Evolutionary conservation across 257 asterid species (phyloP).

Genomic region (Thymus mandschuricus): DNA sequence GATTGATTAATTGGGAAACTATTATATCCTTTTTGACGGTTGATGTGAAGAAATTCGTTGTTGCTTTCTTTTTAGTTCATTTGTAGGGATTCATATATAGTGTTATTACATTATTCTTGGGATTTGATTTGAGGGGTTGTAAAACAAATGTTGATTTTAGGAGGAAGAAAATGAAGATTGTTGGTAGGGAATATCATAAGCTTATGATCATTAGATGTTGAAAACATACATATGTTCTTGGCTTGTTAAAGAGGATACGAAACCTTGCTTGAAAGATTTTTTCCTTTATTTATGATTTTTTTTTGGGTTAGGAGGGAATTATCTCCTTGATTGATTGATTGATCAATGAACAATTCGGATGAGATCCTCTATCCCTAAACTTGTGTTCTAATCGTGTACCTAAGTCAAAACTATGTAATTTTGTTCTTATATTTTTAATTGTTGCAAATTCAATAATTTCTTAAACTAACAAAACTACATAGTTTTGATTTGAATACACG

Average conservation of each 20-base stretch:
- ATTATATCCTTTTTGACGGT: background rate
- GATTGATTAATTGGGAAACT: background rate
- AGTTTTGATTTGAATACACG: too few species aligned
- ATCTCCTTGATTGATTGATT: background rate
- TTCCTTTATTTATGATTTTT: background rate
- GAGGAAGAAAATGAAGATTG: background rate
- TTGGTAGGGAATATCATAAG: background rate
- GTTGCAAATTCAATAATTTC: too few species aligned
- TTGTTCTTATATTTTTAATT: too few species aligned
- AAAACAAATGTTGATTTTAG: background rate
- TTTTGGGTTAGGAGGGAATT: background rate
- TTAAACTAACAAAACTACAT: too few species aligned
- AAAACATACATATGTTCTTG: background rate
- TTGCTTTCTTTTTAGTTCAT: background rate
- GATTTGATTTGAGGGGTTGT: background rate
- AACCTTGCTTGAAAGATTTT: background rate
- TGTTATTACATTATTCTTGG: slow-evolving; percentile 17
- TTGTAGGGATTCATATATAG: background rate
- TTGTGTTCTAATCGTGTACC: too few species aligned
- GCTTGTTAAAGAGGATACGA: background rate
- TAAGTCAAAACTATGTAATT: too few species aligned
- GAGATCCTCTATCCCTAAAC: too few species aligned
- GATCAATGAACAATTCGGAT: background rate
- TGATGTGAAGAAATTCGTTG: background rate
- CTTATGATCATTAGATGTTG: background rate